phyloP scores from a whole-genome alignment of 176 grass and related monocot species.

The Eremochloa ophiuroides region DNA sequence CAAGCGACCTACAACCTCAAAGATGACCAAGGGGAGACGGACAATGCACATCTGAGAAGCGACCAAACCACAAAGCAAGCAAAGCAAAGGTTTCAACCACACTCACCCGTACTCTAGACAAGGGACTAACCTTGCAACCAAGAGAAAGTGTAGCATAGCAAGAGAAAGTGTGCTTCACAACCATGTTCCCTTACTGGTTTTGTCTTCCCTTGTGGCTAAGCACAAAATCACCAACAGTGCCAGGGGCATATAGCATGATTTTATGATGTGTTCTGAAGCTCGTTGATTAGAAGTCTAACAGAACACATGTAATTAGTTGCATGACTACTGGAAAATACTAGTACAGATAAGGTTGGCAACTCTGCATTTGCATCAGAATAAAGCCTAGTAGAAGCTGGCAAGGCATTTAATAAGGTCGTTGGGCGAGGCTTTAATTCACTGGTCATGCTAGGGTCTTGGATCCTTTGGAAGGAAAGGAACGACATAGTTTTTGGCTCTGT shows the following conservation, averaged over 20 bases:
- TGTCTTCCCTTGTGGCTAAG: background rate
- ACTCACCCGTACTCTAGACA: too few species aligned
- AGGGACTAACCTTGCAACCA: background rate
- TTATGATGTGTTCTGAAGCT: background rate
- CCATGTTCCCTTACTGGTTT: background rate
- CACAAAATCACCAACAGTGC: background rate
- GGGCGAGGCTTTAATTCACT: too few species aligned
- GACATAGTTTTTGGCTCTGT: too few species aligned
- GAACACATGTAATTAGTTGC: background rate
- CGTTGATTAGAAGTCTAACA: background rate
- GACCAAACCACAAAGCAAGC: too few species aligned
- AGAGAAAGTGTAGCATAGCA: too few species aligned
- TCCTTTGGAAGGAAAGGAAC: too few species aligned
- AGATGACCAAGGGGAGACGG: background rate
- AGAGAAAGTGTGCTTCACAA: background rate
- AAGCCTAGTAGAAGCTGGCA: too few species aligned
- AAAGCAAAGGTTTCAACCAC: too few species aligned
- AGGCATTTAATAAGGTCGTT: too few species aligned
- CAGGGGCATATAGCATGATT: background rate
- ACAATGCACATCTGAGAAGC: too few species aligned
- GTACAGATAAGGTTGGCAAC: background rate
- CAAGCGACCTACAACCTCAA: background rate
- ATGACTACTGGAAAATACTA: background rate
- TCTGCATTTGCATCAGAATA: background rate
- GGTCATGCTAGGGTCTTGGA: too few species aligned